These are phyloP conservation scores for Styphnolobium japonicum DNA, from an alignment of 306 rosid species.

Conservation along the genomic window DNA sequence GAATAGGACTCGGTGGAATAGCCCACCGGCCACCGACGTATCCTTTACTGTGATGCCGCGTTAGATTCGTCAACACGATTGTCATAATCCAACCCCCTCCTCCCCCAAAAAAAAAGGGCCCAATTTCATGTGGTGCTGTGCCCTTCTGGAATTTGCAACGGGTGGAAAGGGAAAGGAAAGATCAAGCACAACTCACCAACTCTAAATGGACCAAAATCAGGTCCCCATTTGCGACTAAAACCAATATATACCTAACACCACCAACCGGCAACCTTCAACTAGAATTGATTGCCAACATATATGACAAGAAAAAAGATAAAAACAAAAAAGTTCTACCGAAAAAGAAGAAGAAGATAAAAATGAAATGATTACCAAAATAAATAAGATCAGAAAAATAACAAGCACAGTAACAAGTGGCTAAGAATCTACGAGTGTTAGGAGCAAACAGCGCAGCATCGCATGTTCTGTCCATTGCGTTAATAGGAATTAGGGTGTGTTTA, in stretches of 20 bases:
- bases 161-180: neutral
- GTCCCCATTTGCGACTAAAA: neutral
- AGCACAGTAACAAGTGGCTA: neutral
- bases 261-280: slow-evolving; percentile 4
- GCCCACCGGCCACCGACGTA: neutral
- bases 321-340: too few relatives aligned
- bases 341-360: too few relatives aligned
- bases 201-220: neutral
- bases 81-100: too few relatives aligned
- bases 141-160: neutral
- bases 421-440: neutral
- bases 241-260: slow-evolving; percentile 14
- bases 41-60: neutral
- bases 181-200: slow-evolving; percentile 11
- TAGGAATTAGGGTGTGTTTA: too few relatives aligned
- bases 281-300: neutral
- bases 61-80: neutral
- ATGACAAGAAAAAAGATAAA: neutral
- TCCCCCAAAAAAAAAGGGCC: neutral
- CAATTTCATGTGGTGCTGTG: neutral
- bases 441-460: neutral
- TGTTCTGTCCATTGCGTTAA: too few relatives aligned
- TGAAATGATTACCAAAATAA: neutral
- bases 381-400: neutral
- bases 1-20: too few relatives aligned